These are phyloP conservation scores for Chytriomyces confervae DNA, from an alignment of 192 early-diverging fungal species.

Conservation along the genomic window DNA sequence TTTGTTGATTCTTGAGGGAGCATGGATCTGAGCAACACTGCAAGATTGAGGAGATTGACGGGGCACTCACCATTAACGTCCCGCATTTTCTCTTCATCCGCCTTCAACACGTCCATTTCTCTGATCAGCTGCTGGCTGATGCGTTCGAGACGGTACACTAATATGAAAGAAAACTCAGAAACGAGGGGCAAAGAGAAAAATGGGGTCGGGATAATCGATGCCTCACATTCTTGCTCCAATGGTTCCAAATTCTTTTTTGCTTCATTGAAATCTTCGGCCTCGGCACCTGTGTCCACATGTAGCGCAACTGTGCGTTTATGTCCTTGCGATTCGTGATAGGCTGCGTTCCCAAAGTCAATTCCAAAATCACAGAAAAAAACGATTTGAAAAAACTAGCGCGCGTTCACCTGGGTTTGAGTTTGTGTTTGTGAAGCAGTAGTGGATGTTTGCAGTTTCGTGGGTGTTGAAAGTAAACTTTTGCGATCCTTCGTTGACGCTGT, in stretches of 20 bases:
- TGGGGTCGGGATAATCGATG: too few relatives aligned
- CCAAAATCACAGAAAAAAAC: too few relatives aligned
- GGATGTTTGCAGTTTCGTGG: conserved; percentile 82
- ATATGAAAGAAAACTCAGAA: too few relatives aligned
- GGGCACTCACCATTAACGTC: conserved; percentile 77
- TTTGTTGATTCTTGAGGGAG: conserved; percentile 79
- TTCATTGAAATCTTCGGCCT: conserved; percentile 76
- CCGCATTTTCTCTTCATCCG: conserved; percentile 80
- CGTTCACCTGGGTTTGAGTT: conserved; percentile 34
- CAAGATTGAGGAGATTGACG: neutral
- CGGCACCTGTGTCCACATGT: conserved; percentile 83
- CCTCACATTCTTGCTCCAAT: conserved; percentile 74
- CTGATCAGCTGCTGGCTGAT: conserved; percentile 76
- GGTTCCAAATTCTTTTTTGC: conserved; percentile 84
- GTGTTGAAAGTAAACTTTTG: conserved; percentile 79
- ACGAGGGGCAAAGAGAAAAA: too few relatives aligned
- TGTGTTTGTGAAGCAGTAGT: conserved; percentile 80
- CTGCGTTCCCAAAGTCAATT: conserved; percentile 11
- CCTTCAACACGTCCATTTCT: conserved; percentile 87
- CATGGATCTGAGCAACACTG: too few relatives aligned
- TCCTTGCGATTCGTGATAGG: conserved; percentile 41
- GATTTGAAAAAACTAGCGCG: neutral
- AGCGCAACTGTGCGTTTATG: conserved; percentile 73
- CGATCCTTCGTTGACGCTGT: conserved; percentile 70
- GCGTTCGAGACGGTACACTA: conserved; percentile 75